A percentile compares a stretch with the other conserved stretches of the same genome.
Evolutionary conservation across 257 asterid genomes (phyloP).

Genomic region (Ilex aquifolium): DNA sequence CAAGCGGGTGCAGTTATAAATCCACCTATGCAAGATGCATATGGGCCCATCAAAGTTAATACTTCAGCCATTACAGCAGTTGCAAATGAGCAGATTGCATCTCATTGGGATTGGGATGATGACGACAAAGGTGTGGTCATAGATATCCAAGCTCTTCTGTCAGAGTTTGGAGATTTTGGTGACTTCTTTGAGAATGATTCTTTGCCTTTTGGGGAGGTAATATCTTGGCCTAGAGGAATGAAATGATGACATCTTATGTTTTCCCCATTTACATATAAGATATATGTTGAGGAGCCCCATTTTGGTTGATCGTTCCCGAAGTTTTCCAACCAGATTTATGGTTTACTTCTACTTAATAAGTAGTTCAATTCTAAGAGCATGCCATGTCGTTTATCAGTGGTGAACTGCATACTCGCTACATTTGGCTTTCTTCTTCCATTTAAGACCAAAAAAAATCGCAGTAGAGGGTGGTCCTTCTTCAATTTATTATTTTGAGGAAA

Average conservation of each 20-base stretch:
- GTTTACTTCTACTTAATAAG: background rate
- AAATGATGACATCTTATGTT: slow-evolving; percentile 6
- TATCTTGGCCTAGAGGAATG: slow-evolving; percentile 8
- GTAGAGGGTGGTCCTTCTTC: too few species aligned
- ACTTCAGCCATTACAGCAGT: slow-evolving; percentile 47
- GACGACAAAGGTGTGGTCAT: slow-evolving; percentile 71
- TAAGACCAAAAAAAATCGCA: background rate
- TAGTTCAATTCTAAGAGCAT: too few species aligned
- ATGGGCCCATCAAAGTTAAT: slow-evolving; percentile 63
- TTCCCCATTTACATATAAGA: background rate
- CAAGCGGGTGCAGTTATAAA: slow-evolving; percentile 72
- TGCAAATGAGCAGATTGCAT: slow-evolving; percentile 49
- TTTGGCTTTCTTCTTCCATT: background rate
- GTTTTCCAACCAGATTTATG: background rate
- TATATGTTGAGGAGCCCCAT: background rate
- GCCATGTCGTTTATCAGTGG: too few species aligned
- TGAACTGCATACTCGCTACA: background rate
- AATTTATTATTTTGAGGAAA: too few species aligned
- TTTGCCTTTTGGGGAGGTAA: slow-evolving; percentile 96
- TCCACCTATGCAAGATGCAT: slow-evolving; percentile 39
- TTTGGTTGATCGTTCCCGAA: background rate
- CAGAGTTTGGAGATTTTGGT: slow-evolving; percentile 98
- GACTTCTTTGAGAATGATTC: slow-evolving; percentile 87
- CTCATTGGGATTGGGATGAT: slow-evolving; percentile 92
- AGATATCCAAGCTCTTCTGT: slow-evolving; percentile 84